Evolutionary conservation across 192 early-diverging fungal species (phyloP).

Genomic region (Dissophora globulifera): DNA sequence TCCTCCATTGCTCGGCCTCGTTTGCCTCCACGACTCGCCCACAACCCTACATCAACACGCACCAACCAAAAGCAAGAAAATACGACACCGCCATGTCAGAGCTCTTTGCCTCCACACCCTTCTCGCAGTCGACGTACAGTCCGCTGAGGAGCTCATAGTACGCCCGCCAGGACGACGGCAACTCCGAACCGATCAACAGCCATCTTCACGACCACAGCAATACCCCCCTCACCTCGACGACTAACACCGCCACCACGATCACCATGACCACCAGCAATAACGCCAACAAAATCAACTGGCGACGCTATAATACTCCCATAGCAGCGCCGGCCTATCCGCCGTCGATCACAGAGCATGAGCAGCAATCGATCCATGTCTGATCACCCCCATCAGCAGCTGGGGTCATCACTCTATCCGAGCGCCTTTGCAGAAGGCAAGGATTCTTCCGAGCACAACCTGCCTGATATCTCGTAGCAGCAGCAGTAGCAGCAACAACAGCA

Average conservation of each 20-base stretch:
- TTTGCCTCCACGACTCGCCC: not conserved
- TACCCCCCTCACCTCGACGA: no score
- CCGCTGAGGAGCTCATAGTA: slow-evolving; percentile 24
- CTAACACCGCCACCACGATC: slow-evolving; percentile 25
- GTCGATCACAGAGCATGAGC: slow-evolving; percentile 36
- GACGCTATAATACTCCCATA: not conserved
- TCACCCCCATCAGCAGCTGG: slow-evolving; percentile 8
- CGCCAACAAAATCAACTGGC: not conserved
- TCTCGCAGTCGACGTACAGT: slow-evolving; percentile 32
- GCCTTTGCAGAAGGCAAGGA: slow-evolving; percentile 28
- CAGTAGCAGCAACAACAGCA: slow-evolving; percentile 1
- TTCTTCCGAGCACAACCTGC: slow-evolving; percentile 2
- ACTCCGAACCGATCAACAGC: slow-evolving; percentile 3
- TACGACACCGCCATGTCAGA: slow-evolving; percentile 23
- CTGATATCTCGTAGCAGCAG: no score
- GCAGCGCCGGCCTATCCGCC: slow-evolving; percentile 15
- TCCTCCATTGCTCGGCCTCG: no score
- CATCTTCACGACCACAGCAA: no score
- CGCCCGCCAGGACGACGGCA: slow-evolving; percentile 26
- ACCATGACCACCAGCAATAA: not conserved
- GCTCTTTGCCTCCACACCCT: slow-evolving; percentile 41
- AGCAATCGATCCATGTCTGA: slow-evolving; percentile 20
- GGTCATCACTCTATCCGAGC: not conserved
- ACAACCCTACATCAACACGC: not conserved
- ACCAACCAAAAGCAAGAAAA: not conserved